These are phyloP conservation scores for Tylopilus subfusipes DNA, from an alignment of 768 basidiomycete species.

Conservation along the genomic window DNA sequence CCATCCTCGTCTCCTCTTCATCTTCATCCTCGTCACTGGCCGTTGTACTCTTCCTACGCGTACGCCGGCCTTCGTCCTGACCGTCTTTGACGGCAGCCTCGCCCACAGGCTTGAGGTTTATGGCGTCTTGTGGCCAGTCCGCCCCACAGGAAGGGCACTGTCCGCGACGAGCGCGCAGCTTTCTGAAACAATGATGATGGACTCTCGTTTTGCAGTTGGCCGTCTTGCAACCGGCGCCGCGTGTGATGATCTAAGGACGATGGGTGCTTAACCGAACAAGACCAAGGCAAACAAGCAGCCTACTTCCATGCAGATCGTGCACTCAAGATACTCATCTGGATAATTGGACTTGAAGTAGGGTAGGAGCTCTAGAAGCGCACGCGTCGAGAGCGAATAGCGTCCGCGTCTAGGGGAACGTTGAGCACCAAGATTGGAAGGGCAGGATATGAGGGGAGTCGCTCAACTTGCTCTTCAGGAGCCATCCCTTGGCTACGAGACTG, in stretches of 20 bases:
- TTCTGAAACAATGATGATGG: conserved; percentile 63
- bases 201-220: conserved; percentile 60
- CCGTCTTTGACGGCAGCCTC: conserved; percentile 65
- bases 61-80: conserved; percentile 45
- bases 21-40: conserved; percentile 41
- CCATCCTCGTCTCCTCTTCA: conserved; percentile 37
- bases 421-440: neutral
- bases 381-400: conserved; percentile 72
- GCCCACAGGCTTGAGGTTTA: conserved; percentile 55
- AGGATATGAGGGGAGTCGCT: conserved; percentile 26
- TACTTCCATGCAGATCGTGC: conserved; percentile 72
- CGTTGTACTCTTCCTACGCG: conserved; percentile 32
- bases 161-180: conserved; percentile 41
- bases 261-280: neutral
- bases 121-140: conserved; percentile 58
- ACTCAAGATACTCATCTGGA: conserved; percentile 66
- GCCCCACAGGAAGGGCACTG: conserved; percentile 55
- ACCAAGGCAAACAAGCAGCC: conserved; percentile 1
- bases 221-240: conserved; percentile 59
- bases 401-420: conserved; percentile 43
- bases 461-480: conserved; percentile 73
- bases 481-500: conserved; percentile 83
- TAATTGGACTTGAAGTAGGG: conserved; percentile 73
- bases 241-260: conserved; percentile 57
- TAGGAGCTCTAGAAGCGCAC: conserved; percentile 68